Conservation (phyloP, 106 monocot species). For the Dendrobium officinale region DNA sequence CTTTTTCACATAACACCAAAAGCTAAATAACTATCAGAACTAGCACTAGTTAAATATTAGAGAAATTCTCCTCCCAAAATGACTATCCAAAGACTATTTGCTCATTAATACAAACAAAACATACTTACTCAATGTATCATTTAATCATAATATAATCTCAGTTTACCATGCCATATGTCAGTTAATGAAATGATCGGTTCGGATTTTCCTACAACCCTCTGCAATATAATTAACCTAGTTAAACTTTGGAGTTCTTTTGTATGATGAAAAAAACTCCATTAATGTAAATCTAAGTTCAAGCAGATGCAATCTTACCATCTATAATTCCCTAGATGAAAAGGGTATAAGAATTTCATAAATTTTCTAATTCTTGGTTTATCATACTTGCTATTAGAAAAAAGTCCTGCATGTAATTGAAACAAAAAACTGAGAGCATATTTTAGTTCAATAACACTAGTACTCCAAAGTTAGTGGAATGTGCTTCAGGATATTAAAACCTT, state of each 20-base stretch:
- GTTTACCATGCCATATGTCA: background rate
- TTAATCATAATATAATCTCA: background rate
- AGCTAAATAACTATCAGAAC: background rate
- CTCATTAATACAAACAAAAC: background rate
- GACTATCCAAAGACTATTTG: background rate
- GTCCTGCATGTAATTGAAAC: too few relatives aligned
- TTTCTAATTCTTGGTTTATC: too few relatives aligned
- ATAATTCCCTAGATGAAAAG: background rate
- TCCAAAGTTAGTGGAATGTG: background rate
- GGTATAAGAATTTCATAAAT: background rate
- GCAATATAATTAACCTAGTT: background rate
- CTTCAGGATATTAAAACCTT: background rate
- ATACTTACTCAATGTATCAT: background rate
- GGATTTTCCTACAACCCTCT: background rate
- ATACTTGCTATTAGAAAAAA: too few relatives aligned
- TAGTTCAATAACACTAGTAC: too few relatives aligned
- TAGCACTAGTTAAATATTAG: background rate
- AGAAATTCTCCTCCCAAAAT: background rate
- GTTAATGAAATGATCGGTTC: background rate
- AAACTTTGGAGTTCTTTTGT: background rate
- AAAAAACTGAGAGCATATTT: too few relatives aligned
- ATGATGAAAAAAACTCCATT: background rate
- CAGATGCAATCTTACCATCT: background rate
- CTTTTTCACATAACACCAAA: background rate
- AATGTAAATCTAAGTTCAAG: background rate